phyloP scores from a whole-genome alignment of 768 basidiomycete species.

The Boletus reticulatus region DNA sequence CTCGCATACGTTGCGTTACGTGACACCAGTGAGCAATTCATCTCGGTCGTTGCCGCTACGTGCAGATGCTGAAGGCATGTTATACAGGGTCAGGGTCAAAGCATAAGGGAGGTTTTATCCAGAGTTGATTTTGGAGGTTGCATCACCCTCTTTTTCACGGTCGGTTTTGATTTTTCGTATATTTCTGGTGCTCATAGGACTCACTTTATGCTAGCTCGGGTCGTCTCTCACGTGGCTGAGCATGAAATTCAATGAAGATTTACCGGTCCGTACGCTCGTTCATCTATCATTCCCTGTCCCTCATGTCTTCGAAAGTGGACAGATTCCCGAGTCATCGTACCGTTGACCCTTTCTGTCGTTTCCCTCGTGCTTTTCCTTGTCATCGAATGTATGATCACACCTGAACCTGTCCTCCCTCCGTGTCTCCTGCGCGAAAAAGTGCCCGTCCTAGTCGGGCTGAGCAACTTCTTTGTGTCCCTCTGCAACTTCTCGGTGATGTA shows the following conservation, averaged over 20 bases:
- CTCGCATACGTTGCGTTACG: slow-evolving; percentile 59
- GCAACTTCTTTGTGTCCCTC: slow-evolving; percentile 69
- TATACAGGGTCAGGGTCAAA: slow-evolving; percentile 61
- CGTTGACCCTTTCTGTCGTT: slow-evolving; percentile 41
- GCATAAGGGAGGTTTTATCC: slow-evolving; percentile 61
- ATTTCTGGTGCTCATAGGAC: background rate
- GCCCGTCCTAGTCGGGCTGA: slow-evolving; percentile 65
- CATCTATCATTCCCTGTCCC: background rate
- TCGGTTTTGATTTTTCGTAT: background rate
- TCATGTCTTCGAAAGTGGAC: slow-evolving; percentile 45
- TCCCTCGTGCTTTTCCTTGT: slow-evolving; percentile 54
- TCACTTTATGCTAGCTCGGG: slow-evolving; percentile 39
- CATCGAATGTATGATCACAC: slow-evolving; percentile 58
- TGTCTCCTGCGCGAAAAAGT: slow-evolving; percentile 62
- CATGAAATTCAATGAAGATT: slow-evolving; percentile 63
- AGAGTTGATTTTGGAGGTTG: slow-evolving; percentile 82
- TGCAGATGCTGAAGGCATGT: background rate
- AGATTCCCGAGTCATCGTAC: slow-evolving; percentile 47
- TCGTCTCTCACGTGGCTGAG: slow-evolving; percentile 73
- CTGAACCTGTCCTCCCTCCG: slow-evolving; percentile 70
- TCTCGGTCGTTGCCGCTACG: background rate
- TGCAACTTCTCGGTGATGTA: slow-evolving; percentile 78
- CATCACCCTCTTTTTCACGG: slow-evolving; percentile 53
- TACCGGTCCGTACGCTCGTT: slow-evolving; percentile 39
- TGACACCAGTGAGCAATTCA: slow-evolving; percentile 51